Percentiles rank a stretch among this genome's conserved stretches.
These are phyloP conservation scores for Populus ilicifolia DNA, from an alignment of 345 rosid species.

Conservation along the genomic window DNA sequence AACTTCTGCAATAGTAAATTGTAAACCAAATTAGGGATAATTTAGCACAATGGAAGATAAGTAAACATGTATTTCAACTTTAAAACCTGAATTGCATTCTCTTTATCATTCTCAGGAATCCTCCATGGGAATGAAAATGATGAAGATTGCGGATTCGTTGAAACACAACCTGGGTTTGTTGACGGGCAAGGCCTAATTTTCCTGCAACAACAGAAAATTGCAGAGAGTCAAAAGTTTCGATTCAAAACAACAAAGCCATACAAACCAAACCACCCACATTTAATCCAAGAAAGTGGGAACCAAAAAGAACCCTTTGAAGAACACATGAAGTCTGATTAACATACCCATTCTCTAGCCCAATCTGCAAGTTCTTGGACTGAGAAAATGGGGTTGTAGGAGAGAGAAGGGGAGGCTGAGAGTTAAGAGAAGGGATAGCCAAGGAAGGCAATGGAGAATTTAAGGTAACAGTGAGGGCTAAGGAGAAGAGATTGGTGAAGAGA, in stretches of 20 bases:
- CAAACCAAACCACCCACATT: neutral
- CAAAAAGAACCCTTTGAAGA: neutral
- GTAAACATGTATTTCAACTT: neutral
- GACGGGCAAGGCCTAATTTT: conserved; percentile 93
- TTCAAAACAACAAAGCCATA: neutral
- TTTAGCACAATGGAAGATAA: neutral
- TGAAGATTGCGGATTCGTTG: conserved; percentile 86
- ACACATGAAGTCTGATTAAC: neutral
- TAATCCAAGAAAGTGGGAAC: neutral
- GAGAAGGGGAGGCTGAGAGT: conserved; percentile 38
- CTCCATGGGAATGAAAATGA: conserved; percentile 68
- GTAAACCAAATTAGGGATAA: neutral
- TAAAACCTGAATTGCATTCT: conserved; percentile 55
- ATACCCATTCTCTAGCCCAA: conserved; percentile 76
- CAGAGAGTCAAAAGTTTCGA: neutral
- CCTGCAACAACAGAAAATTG: conserved; percentile 32
- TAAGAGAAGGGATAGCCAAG: conserved; percentile 67
- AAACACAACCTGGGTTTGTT: conserved; percentile 75
- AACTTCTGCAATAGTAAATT: conserved; percentile 42
- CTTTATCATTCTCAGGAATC: conserved; percentile 50
- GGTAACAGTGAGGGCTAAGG: conserved; percentile 58
- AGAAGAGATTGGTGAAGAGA: conserved; percentile 37
- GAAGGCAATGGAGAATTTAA: conserved; percentile 50
- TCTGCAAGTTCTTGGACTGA: conserved; percentile 67
- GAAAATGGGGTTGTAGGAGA: conserved; percentile 82